Evolutionary conservation across 179 eudicot species (phyloP), one percentile per base, ranked within the genome.

Genomic region (Heliamphora pulchella): DNA sequence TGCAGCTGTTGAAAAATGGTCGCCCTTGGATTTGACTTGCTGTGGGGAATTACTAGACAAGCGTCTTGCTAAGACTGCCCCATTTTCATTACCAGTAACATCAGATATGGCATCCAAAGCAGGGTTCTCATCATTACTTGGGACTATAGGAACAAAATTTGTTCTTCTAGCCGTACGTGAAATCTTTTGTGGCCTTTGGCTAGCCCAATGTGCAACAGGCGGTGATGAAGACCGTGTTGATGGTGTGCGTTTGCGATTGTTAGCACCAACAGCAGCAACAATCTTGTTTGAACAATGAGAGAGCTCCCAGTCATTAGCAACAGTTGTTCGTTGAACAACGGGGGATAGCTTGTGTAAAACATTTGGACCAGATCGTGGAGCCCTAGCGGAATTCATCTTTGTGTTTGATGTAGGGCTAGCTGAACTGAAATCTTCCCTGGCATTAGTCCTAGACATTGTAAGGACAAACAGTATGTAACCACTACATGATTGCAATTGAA

Each of bases 111-210:
- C 80, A 76, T 86, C 92, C 80, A 84, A 70, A 63, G 85, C 63
- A 77, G 86, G 81, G 74, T 75, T 63, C 44, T 83, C 93, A 63
- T 85, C 91, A 74, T 83, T 79, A 77, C 80, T 87, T 66, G 90
- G 79, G 78, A 85, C 83, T 10, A 86, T 86, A 58, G 93, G 91
- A 73, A 86, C 80, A 54, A 89, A 86, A 79, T 84, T 90, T 67
- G 88, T 87, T 82, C 91, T 87, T 84, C 92, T 89, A 72, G 96
- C 91, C 8, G 91, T 80, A 50, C 92, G 89, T 20, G 93, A 88
- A 18, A 84, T 91, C 85, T 91, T 91, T 76, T 85, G 96, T 78
- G 90, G 91, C 80, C 90, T 87, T 80, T 88, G 93, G 78, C 89
- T 83, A 64, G 86, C 86, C 93, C 93, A 89, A n/a, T 86, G 91